A percentile compares a stretch with the other conserved stretches of the same genome.
These are phyloP conservation scores for Apium graveolens DNA, from an alignment of 129 eudicot species.

Conservation along the genomic window DNA sequence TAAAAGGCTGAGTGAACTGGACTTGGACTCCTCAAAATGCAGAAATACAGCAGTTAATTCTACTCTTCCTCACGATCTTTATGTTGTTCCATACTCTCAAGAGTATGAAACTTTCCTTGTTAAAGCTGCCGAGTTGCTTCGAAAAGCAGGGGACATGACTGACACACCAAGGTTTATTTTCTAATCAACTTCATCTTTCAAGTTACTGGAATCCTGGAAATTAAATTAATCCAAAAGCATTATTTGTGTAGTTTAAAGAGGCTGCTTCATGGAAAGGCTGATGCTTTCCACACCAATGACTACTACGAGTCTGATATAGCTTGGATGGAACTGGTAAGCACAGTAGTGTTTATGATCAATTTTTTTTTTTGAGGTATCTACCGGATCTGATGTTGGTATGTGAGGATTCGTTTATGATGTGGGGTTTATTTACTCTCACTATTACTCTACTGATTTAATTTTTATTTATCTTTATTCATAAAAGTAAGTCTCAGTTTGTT, in stretches of 20 bases:
- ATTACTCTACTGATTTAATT: background rate
- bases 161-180: constrained; percentile 58
- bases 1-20: constrained; percentile 49
- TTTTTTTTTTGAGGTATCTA: background rate
- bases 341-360: background rate
- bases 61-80: constrained; percentile 42
- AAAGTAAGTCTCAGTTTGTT: background rate
- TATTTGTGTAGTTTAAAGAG: constrained; percentile 70
- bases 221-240: background rate
- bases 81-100: constrained; percentile 61
- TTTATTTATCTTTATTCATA: background rate
- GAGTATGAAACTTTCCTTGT: constrained; percentile 46
- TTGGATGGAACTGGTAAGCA: constrained; percentile 93
- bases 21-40: constrained; percentile 18
- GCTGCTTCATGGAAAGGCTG: constrained; percentile 75
- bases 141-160: constrained; percentile 70
- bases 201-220: background rate
- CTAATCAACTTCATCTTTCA: constrained; percentile 1
- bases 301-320: constrained; percentile 94
- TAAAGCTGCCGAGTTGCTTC: constrained; percentile 66
- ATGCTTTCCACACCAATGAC: constrained; percentile 91
- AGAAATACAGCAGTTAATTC: constrained; percentile 11
- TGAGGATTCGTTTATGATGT: background rate
- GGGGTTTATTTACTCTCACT: background rate
- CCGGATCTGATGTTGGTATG: background rate